A percentile compares a stretch with the other conserved stretches of the same genome.
Evolutionary conservation across 192 early-diverging fungal species (phyloP).

Genomic region (Rhizophagus prolifer): DNA sequence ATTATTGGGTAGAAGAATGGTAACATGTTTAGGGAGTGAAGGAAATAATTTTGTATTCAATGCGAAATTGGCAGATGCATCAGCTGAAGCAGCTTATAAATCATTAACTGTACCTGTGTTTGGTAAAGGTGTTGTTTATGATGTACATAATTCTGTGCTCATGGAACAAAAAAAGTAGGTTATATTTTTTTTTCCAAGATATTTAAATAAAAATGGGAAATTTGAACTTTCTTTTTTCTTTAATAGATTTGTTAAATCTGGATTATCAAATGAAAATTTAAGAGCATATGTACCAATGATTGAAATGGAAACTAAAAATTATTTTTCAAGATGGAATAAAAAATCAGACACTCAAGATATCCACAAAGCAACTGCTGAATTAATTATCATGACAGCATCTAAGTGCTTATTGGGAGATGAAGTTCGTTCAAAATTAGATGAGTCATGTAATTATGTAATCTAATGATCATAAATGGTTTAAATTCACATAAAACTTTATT

Average conservation of each 20-base stretch:
- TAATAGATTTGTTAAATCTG: constrained; percentile 90
- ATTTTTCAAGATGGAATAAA: constrained; percentile 69
- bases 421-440: constrained; percentile 81
- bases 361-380: constrained; percentile 78
- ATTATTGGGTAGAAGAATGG: constrained; percentile 90
- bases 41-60: constrained; percentile 99
- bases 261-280: constrained; percentile 84
- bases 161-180: constrained; percentile 97
- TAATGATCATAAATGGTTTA: background rate
- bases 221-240: background rate
- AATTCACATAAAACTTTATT: background rate
- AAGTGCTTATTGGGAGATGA: constrained; percentile 94
- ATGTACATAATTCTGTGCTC: constrained; percentile 85
- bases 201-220: background rate
- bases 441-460: constrained; percentile 40
- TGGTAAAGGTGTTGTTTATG: constrained; percentile 94
- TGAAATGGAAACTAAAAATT: constrained; percentile 74
- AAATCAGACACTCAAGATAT: constrained; percentile 62
- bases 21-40: constrained; percentile 83
- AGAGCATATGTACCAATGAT: constrained; percentile 86
- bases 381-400: constrained; percentile 94
- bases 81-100: constrained; percentile 92
- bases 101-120: constrained; percentile 93
- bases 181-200: background rate
- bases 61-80: constrained; percentile 78